A percentile compares a stretch with the other conserved stretches of the same genome.
Evolutionary conservation across 306 rosid species (phyloP).

Genomic region (Lagenaria siceraria): DNA sequence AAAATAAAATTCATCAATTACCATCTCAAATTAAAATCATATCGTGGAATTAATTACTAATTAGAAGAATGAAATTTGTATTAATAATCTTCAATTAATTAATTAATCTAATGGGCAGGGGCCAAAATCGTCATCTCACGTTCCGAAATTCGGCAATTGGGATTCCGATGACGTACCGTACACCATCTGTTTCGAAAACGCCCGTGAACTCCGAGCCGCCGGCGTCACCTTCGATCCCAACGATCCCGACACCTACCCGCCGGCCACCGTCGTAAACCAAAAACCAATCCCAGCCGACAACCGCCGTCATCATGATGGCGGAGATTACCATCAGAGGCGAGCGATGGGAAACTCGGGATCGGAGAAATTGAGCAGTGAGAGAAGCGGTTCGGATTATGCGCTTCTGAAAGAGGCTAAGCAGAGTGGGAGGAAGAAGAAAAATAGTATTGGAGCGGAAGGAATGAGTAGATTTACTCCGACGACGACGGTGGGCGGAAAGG

Average conservation of each 20-base stretch:
- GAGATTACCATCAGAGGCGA: background rate
- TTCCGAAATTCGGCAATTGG: slow-evolving; percentile 33
- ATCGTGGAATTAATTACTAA: background rate
- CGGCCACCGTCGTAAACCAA: background rate
- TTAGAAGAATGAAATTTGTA: background rate
- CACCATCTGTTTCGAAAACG: slow-evolving; percentile 33
- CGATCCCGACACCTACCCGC: slow-evolving; percentile 36
- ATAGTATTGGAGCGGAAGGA: background rate
- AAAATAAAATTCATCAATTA: background rate
- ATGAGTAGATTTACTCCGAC: background rate
- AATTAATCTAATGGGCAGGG: background rate
- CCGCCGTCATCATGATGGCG: background rate
- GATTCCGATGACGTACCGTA: slow-evolving; percentile 27
- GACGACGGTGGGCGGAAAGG: background rate
- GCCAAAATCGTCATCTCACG: background rate
- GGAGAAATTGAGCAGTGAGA: slow-evolving; percentile 5
- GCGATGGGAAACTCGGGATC: background rate
- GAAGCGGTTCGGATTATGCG: slow-evolving; percentile 13
- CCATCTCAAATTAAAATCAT: background rate
- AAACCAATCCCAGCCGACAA: background rate
- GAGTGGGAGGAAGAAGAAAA: slow-evolving; percentile 3
- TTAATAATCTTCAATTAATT: background rate
- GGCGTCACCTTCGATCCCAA: slow-evolving; percentile 27
- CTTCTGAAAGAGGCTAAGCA: background rate
- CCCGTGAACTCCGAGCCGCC: slow-evolving; percentile 15